phyloP scores from a whole-genome alignment of 139 green algal genomes.

The Chlorella ohadii region DNA sequence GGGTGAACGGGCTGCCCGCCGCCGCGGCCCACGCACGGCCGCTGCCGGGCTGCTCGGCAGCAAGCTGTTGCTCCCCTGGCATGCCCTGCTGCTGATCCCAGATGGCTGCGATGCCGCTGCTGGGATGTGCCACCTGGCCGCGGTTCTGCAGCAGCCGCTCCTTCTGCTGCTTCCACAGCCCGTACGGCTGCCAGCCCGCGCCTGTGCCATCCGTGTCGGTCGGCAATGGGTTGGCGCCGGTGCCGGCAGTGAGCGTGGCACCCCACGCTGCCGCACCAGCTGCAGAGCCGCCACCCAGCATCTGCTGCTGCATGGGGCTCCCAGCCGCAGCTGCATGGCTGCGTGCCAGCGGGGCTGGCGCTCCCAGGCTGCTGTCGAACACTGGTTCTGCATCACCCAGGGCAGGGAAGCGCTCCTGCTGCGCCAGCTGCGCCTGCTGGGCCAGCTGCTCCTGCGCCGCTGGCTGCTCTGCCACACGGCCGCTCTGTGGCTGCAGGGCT shows the following conservation, averaged over 20 bases:
- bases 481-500: too few species aligned
- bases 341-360: too few species aligned
- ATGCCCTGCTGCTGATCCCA: not conserved
- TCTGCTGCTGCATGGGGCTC: not conserved
- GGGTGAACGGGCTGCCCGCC: not conserved
- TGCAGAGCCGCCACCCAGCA: not conserved
- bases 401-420: too few species aligned
- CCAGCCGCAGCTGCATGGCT: too few species aligned
- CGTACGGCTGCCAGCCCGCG: not conserved
- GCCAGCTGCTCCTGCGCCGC: too few species aligned
- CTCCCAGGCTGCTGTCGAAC: too few species aligned
- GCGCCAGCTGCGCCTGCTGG: too few species aligned
- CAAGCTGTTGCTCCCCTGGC: not conserved
- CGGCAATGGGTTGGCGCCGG: too few species aligned
- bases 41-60: not conserved
- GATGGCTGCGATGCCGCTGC: not conserved
- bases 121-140: not conserved
- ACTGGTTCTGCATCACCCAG: too few species aligned
- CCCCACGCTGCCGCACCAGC: not conserved
- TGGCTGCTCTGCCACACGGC: too few species aligned
- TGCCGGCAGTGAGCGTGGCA: too few species aligned
- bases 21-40: not conserved
- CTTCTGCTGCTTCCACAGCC: slow-evolving; percentile 16
- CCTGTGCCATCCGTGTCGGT: not conserved
- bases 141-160: slow-evolving; percentile 2